These are phyloP conservation scores for Mimosa bimucronata DNA, from an alignment of 306 rosid genomes.

Conservation along the genomic window DNA sequence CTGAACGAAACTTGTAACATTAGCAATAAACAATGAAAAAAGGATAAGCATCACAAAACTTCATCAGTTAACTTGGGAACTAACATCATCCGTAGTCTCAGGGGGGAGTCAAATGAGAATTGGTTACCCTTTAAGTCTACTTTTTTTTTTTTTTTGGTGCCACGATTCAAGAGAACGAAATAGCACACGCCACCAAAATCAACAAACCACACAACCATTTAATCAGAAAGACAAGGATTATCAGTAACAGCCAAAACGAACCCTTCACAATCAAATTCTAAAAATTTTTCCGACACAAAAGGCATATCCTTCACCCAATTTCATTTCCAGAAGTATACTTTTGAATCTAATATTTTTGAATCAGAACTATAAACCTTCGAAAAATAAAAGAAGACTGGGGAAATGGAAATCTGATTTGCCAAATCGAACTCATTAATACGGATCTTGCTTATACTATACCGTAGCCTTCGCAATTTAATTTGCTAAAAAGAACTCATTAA, in stretches of 20 bases:
- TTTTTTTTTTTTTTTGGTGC: neutral
- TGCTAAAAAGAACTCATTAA: neutral
- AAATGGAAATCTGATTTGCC: too few relatives aligned
- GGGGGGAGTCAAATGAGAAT: neutral
- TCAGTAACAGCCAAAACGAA: neutral
- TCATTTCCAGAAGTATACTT: neutral
- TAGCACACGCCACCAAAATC: neutral
- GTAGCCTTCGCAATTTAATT: too few relatives aligned
- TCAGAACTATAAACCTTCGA: neutral
- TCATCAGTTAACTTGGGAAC: neutral
- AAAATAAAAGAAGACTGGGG: neutral
- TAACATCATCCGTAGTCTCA: neutral
- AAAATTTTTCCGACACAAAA: too few relatives aligned
- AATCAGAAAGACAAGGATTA: neutral
- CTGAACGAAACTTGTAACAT: slow-evolving; percentile 41
- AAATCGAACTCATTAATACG: too few relatives aligned
- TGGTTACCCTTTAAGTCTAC: neutral
- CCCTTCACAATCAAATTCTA: neutral
- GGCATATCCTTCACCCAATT: neutral
- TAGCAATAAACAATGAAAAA: slow-evolving; percentile 6
- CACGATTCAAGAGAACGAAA: neutral
- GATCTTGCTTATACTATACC: too few relatives aligned
- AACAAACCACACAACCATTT: neutral
- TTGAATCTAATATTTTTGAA: neutral
- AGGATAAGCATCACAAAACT: neutral